Base-by-base conservation (phyloP, 169 alveolate species). In the Theileria parva region DNA sequence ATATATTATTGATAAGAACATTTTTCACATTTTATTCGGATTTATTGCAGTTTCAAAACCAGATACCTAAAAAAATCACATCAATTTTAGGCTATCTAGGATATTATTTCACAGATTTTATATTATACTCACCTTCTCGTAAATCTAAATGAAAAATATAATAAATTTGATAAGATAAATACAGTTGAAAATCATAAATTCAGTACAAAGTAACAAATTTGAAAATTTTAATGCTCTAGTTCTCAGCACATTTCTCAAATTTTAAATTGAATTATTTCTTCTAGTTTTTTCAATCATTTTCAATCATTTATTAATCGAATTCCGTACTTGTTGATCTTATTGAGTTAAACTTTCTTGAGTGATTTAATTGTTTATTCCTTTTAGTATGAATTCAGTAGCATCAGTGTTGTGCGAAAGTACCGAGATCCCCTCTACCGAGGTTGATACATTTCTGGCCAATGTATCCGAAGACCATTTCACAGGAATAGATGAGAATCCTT, bases 341-440 rank as follows among this genome's bases (percentile, higher is more conserved):
- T 11, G 53, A 7, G 53, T 44, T 44, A 44, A 44, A 44, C 8
- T 32, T 44, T 44, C 53, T 44, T 44, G 8, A 44, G 2, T 44
- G 8, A 44, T 0, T 13, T 44, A 44, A 44, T 44, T 44, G 53
- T 44, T 44, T 15, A 44, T 44, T 44, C 53, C 8, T 4, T 44
- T 1, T 44, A 44, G 8, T 44, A 65, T 65, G 74, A 65, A 65
- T 65, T 21, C 74, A 65, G 60, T 65, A 65, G 57, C 57, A 8
- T 32, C 74, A 17, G 60, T 44, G 2, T 25, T 25, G 34, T 25
- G 27, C 30, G 60, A 65, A 21, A 19, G n/a, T 17, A n/a, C 74
- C 30, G 60, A 65, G 21, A 21, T 39, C 8, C n/a, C 27, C 3
- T 27, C 57, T n/a, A 53, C 55, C 11, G 74, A 65, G 17, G 39